Percentiles rank a stretch among this genome's conserved stretches.
Conservation (phyloP, 495 filamentous ascomycete genomes). For the Neurospora sp. region DNA sequence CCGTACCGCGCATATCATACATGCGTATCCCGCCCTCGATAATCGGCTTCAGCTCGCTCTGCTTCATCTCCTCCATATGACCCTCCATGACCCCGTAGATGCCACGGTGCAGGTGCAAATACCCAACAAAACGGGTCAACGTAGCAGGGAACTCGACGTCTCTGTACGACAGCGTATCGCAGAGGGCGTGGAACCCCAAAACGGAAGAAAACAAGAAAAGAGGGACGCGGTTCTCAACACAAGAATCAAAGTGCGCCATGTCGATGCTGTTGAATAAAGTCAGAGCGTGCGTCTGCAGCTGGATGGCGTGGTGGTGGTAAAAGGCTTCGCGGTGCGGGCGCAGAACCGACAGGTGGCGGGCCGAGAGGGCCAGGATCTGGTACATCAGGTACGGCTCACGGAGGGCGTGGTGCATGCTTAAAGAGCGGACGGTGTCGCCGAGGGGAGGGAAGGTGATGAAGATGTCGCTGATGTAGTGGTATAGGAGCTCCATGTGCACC, state of each 20-base stretch:
- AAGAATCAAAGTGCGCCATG: conserved; percentile 6
- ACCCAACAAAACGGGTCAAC: conserved; percentile 31
- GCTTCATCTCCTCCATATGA: conserved; percentile 10
- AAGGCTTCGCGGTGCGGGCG: conserved; percentile 19
- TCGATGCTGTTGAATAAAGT: conserved; percentile 32
- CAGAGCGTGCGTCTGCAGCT: conserved; percentile 39
- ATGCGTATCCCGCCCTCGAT: conserved; percentile 9
- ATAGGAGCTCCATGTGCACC: conserved; percentile 24
- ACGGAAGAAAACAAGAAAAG: conserved; percentile 39
- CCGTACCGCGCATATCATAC: conserved; percentile 6
- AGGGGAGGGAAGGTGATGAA: conserved; percentile 2
- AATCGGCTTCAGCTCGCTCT: conserved; percentile 16
- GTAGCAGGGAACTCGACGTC: conserved; percentile 25
- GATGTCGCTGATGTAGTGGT: conserved; percentile 19
- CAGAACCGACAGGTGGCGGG: conserved; percentile 31
- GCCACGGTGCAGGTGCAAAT: conserved; percentile 34
- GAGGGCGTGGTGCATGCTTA: conserved; percentile 14
- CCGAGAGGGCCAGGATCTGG: conserved; percentile 34
- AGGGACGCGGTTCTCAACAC: conserved; percentile 27
- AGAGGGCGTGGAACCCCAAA: conserved; percentile 37
- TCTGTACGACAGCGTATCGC: conserved; percentile 25
- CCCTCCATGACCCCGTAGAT: conserved; percentile 22
- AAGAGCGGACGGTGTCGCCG: not conserved
- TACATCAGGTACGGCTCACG: conserved; percentile 30
- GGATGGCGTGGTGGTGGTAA: conserved; percentile 36